Conservation (phyloP, 805 yeast species). For the Dipodascopsis uninucleata region DNA sequence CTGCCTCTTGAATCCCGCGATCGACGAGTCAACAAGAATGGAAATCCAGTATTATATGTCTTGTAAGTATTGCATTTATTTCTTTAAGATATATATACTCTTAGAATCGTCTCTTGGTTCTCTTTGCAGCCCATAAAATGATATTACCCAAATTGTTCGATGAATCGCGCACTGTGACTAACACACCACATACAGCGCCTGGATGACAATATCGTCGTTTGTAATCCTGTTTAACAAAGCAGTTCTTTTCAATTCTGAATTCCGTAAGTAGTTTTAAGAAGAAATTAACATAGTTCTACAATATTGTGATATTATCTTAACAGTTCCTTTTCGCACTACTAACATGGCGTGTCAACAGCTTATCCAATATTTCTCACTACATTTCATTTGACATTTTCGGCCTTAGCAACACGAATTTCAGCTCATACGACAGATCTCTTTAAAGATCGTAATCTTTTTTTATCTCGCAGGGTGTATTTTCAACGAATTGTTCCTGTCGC, state of each 20-base stretch:
- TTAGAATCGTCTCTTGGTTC: too few species aligned
- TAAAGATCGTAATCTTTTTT: constrained; percentile 17
- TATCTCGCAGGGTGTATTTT: constrained; percentile 21
- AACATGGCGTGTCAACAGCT: too few species aligned
- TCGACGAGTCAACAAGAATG: too few species aligned
- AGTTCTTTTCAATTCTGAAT: constrained; percentile 17
- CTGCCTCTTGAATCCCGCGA: too few species aligned
- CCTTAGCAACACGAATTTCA: constrained; percentile 28
- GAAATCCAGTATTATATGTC: constrained; percentile 1
- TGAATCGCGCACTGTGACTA: too few species aligned
- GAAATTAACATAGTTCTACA: too few species aligned
- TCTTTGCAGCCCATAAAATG: too few species aligned
- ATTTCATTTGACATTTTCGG: constrained; percentile 30
- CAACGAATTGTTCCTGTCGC: constrained; percentile 30
- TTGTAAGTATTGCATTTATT: constrained; percentile 1
- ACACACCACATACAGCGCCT: constrained; percentile 6
- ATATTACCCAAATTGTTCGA: too few species aligned
- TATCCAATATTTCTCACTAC: constrained; percentile 31
- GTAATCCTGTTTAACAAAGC: constrained; percentile 28
- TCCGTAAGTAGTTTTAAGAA: constrained; percentile 10
- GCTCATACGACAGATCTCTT: constrained; percentile 25
- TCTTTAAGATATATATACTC: neutral
- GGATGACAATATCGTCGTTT: constrained; percentile 29
- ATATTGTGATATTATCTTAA: too few species aligned
- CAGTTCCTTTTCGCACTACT: constrained; percentile 12